Evolutionary conservation across 306 rosid species (phyloP), one percentile per base, ranked within the genome.

Genomic region (Pyrus pyrifolia): DNA sequence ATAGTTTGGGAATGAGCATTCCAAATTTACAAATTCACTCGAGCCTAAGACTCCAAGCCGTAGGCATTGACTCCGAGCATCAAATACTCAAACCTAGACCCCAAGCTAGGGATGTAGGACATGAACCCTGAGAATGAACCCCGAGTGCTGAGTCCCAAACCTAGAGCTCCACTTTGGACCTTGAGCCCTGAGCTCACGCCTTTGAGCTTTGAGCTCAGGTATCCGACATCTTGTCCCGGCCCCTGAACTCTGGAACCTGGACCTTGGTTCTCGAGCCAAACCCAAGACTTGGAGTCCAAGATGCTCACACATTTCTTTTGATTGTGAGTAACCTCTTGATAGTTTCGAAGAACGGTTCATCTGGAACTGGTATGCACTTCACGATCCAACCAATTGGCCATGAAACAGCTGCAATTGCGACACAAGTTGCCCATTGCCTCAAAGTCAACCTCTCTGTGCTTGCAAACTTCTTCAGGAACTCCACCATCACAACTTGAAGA

Each of bases 401-500:
- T 70, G 96, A 85, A 7, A 91, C 45, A 14, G 89, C 83, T 75
- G 96, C 98, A 68, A 82, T 84, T 8, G 11, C 79, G 65, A 83
- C 60, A 57, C 97, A 93, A 76, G 62, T 61, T 59, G 82, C 84
- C 97, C 98, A 91, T 67, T 93, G 90, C 73, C 44, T 30, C 85
- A 90, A 80, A 61, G 88, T 89, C 72, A 93, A 73, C 60, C 86
- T 88, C 67, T 76, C 84, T 29, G 98, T 89, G 70, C 88, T 86
- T 22, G 98, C 98, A 84, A 93, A 91, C 79, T 91, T 93, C 87
- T 88, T 86, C 31, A 91, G 81, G 57, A 91, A 84, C 79, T 93
- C 98, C 71, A 93, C 98, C 96, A 93, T 89, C 49, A 90, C 67
- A 61, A 88, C 81, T 81, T 93, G 98, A 71, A 93, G 97, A 77